These are phyloP conservation scores for Clavispora phyllophila DNA, from an alignment of 805 yeast species.

Conservation along the genomic window DNA sequence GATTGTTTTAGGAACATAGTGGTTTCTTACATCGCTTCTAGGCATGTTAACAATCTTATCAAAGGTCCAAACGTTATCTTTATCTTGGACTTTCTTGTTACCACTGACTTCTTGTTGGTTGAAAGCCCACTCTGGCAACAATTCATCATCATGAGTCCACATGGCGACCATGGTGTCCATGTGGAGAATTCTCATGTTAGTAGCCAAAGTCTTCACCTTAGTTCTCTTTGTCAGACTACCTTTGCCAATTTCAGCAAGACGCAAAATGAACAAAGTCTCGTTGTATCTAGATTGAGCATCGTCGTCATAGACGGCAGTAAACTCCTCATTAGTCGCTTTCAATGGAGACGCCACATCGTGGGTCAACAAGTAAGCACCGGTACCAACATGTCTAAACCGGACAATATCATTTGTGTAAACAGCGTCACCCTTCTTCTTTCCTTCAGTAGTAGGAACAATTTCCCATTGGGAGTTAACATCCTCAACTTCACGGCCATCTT, in stretches of 20 bases:
- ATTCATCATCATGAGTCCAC: constrained; percentile 84
- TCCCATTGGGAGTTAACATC: constrained; percentile 82
- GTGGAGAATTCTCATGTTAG: constrained; percentile 68
- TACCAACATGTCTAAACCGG: constrained; percentile 75
- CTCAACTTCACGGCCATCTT: constrained; percentile 22
- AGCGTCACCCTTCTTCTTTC: constrained; percentile 13
- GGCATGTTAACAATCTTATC: constrained; percentile 61
- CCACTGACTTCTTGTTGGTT: constrained; percentile 93
- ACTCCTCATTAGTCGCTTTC: constrained; percentile 89
- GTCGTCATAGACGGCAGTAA: constrained; percentile 67
- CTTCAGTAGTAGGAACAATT: constrained; percentile 57
- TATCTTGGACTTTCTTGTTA: constrained; percentile 70
- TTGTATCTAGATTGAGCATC: constrained; percentile 52
- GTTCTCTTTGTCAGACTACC: constrained; percentile 44
- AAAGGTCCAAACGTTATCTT: constrained; percentile 68
- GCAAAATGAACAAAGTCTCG: constrained; percentile 75
- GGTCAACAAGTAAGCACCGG: constrained; percentile 74
- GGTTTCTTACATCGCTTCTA: constrained; percentile 51
- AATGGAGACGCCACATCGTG: constrained; percentile 97
- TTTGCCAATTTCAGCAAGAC: constrained; percentile 37
- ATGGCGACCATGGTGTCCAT: constrained; percentile 84
- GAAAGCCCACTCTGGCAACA: constrained; percentile 94
- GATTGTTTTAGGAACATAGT: constrained; percentile 60
- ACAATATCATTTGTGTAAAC: constrained; percentile 69
- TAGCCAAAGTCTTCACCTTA: constrained; percentile 62